Base-by-base conservation (phyloP, 352 stramenopile species). In the Globisporangium lucens region DNA sequence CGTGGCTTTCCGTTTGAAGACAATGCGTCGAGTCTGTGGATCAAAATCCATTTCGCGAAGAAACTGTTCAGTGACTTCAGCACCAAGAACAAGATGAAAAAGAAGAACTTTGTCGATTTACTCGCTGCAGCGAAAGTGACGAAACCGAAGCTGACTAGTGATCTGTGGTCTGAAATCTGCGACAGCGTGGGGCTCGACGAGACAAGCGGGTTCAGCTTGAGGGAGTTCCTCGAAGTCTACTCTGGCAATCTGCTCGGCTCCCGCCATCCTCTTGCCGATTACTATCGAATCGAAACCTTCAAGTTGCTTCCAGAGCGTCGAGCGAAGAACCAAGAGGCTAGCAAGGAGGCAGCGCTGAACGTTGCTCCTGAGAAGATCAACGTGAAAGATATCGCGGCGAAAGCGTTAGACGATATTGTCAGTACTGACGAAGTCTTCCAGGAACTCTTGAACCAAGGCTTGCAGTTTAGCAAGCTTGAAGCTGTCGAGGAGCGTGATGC, bases 211-310 rank as follows among this genome's bases (percentile, higher is more conserved):
- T 67, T 89, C 13, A 68, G 58, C 6, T 47, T 80, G 6, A 67
- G 56, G 1, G 55, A 81, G 7, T 86, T 89, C 63, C 56, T 89
- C 8, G 69, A 82, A 53, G 67, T 82, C 4, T 86, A 86, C 60
- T 62, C 74, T 35, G 68, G 73, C 17, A 63, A 74, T 22, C 43
- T 80, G 1, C 64, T 89, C 3, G 79, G 77, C n/a, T 70, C 74
- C 38, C 77, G 80, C 0, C 68, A 83, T 41, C 61, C 80, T 2
- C 56, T 89, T 8, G 77, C 70, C 0, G 80, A 86, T 47, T 89
- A 75, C 69, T 83, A 86, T 64, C 71, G 77, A 22, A 89, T 89
- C 30, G 76, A 89, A 52, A 85, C 80, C 1, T 89, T 86, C 68
- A 84, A 79, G 51, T 55, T 89, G 30, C 57, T 86, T 0, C 80